A percentile compares a stretch with the other conserved stretches of the same genome.
These are phyloP conservation scores for Monosporascus sp. DNA, from an alignment of 2,329 filamentous ascomycete genomes.

Conservation along the genomic window DNA sequence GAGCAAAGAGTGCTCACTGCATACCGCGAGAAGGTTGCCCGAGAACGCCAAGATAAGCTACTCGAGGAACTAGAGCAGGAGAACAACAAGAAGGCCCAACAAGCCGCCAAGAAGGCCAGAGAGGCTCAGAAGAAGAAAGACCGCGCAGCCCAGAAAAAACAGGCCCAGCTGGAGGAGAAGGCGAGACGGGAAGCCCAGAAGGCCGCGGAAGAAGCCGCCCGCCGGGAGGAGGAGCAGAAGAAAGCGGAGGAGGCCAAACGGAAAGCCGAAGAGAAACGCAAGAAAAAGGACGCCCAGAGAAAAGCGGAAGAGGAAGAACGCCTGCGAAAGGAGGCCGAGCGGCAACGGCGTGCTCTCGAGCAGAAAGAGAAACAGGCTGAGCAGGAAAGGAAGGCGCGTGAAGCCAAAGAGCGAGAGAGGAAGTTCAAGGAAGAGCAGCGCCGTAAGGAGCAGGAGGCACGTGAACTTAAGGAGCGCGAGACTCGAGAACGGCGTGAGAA, in stretches of 20 bases:
- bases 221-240: constrained; percentile 70
- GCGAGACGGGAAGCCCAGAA: constrained; percentile 83
- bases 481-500: constrained; percentile 52
- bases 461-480: constrained; percentile 66
- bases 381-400: constrained; percentile 75
- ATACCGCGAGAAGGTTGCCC: constrained; percentile 96
- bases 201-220: constrained; percentile 77
- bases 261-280: constrained; percentile 84
- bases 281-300: constrained; percentile 85
- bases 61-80: constrained; percentile 91
- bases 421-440: constrained; percentile 79
- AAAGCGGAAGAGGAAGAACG: constrained; percentile 89
- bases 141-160: constrained; percentile 84
- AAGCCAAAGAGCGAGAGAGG: constrained; percentile 76
- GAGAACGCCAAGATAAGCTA: constrained; percentile 84
- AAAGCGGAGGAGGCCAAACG: constrained; percentile 74
- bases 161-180: constrained; percentile 85
- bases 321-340: constrained; percentile 78
- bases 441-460: constrained; percentile 71
- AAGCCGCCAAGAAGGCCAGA: constrained; percentile 87
- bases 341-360: constrained; percentile 71
- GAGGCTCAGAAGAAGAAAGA: constrained; percentile 95
- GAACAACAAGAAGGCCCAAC: constrained; percentile 66
- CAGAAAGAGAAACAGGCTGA: constrained; percentile 84
- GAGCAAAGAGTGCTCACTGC: constrained; percentile 93